A percentile compares a stretch with the other conserved stretches of the same genome.
Evolutionary conservation across 768 basidiomycete species (phyloP).

Genomic region (Glaciozyma martinii): DNA sequence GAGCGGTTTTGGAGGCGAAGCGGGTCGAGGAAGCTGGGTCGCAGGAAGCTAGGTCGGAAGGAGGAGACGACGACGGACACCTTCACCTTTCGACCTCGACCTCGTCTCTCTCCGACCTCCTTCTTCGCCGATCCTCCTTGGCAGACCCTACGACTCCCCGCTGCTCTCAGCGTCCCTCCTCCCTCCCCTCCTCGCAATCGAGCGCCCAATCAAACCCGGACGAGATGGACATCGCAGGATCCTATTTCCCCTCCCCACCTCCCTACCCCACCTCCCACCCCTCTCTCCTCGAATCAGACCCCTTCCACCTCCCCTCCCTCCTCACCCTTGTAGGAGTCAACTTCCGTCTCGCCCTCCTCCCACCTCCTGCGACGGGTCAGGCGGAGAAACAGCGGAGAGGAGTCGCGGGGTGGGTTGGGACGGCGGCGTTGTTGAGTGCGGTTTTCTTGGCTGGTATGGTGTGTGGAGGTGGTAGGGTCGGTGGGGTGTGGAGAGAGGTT

Average conservation of each 20-base stretch:
- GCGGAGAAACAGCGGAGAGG: background rate
- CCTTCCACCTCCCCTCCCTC: slow-evolving; percentile 23
- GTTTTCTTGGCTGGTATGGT: background rate
- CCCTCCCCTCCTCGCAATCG: background rate
- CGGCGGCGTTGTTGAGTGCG: background rate
- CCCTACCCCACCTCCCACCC: too few species aligned
- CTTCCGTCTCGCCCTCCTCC: slow-evolving; percentile 18
- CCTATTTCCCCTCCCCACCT: background rate
- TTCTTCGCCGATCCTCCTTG: too few species aligned
- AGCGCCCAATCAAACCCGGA: background rate
- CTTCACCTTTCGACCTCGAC: background rate
- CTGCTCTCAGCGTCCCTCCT: background rate
- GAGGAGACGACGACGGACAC: too few species aligned
- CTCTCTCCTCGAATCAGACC: background rate
- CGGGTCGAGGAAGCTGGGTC: background rate
- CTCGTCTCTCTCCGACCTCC: background rate
- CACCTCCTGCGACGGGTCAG: background rate
- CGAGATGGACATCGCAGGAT: background rate
- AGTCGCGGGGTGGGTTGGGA: background rate
- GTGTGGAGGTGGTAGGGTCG: background rate
- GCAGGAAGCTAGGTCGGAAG: background rate
- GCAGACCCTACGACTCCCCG: slow-evolving; percentile 24
- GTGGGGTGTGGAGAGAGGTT: background rate
- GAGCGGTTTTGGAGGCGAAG: background rate
- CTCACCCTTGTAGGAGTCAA: slow-evolving; percentile 28